Conservation (phyloP, 257 asterid genomes). For the Parsonsia alboflavescens region DNA sequence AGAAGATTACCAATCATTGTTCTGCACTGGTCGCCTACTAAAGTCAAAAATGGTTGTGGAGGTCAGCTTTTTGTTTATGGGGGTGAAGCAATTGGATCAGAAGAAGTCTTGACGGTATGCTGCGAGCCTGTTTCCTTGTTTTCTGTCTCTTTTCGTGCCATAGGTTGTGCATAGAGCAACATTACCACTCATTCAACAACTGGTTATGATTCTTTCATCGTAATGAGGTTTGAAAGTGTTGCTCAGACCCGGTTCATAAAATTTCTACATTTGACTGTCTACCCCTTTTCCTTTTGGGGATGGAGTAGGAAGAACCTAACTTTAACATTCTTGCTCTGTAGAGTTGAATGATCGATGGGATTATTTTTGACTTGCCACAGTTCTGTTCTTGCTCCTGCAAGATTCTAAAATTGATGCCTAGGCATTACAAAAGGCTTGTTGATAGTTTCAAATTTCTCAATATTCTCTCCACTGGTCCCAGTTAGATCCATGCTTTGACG, state of each 20-base stretch:
- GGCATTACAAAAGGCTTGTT: background rate
- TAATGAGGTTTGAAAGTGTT: background rate
- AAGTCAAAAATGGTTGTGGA: slow-evolving; percentile 41
- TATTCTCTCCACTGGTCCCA: background rate
- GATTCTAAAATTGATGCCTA: background rate
- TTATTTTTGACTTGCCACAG: background rate
- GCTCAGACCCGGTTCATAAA: background rate
- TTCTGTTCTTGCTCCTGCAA: background rate
- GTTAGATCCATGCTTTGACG: background rate
- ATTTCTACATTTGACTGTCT: background rate
- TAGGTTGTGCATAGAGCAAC: background rate
- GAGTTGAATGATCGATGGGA: background rate
- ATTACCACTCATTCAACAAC: background rate
- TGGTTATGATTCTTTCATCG: background rate
- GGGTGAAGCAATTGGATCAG: slow-evolving; percentile 91
- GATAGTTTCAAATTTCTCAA: background rate
- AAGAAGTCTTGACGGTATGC: slow-evolving; percentile 90
- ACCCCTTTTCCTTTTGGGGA: background rate
- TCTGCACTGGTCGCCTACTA: slow-evolving; percentile 69
- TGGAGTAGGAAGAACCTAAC: background rate
- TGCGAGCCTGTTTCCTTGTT: slow-evolving; percentile 18
- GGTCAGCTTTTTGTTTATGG: slow-evolving; percentile 91
- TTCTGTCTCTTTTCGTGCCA: background rate
- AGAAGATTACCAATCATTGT: slow-evolving; percentile 95
- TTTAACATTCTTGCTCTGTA: background rate